A percentile compares a stretch with the other conserved stretches of the same genome.
Conservation (phyloP, 2,329 filamentous ascomycete genomes). For the Ilyonectria mors-panacis region DNA sequence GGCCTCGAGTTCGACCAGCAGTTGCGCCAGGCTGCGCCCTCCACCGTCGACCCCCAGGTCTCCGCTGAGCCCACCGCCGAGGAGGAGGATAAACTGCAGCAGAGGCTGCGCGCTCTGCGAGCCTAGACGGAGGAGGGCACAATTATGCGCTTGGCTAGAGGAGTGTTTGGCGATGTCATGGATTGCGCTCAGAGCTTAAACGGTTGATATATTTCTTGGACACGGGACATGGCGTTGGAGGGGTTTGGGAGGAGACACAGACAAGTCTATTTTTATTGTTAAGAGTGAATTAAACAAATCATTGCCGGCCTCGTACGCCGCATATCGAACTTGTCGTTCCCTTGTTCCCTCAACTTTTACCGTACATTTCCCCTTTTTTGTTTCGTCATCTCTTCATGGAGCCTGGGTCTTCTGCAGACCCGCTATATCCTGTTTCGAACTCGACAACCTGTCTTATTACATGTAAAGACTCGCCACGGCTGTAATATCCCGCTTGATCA, state of each 20-base stretch:
- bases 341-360: not conserved
- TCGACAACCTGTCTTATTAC: slow-evolving; percentile 62
- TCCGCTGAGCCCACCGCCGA: slow-evolving; percentile 80
- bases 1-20: slow-evolving; percentile 86
- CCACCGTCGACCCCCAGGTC: slow-evolving; percentile 71
- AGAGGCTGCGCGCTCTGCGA: slow-evolving; percentile 69
- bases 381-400: not conserved
- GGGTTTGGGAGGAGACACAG: slow-evolving; percentile 30
- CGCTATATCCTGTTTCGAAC: not conserved
- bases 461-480: slow-evolving; percentile 92
- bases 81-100: slow-evolving; percentile 82
- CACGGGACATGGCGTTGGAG: slow-evolving; percentile 43
- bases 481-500: slow-evolving; percentile 97
- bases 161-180: slow-evolving; percentile 7
- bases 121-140: slow-evolving; percentile 55
- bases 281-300: slow-evolving; percentile 17
- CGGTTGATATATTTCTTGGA: slow-evolving; percentile 33
- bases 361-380: not conserved
- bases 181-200: slow-evolving; percentile 18
- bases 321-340: not conserved
- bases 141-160: slow-evolving; percentile 4
- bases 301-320: slow-evolving; percentile 24
- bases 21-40: slow-evolving; percentile 71
- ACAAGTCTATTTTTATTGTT: slow-evolving; percentile 22
- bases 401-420: not conserved